Conservation (phyloP, 2,329 filamentous ascomycete genomes). For the Ceratocystis variospora region DNA sequence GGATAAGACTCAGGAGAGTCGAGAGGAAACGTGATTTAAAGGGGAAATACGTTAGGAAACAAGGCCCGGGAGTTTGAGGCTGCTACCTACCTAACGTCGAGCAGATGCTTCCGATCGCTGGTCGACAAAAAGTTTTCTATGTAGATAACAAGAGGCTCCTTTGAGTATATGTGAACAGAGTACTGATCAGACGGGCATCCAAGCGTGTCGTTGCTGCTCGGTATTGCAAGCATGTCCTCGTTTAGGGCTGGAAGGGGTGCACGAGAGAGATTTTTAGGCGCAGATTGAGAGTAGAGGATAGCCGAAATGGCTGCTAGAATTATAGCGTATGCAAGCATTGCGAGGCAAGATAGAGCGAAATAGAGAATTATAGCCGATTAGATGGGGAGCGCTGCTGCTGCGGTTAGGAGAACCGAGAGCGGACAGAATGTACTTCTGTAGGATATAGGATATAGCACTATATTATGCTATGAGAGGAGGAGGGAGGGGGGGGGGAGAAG, state of each 20-base stretch:
- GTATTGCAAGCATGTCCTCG: conserved; percentile 38
- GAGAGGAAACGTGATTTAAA: not conserved
- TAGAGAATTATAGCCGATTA: not conserved
- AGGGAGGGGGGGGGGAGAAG: no score
- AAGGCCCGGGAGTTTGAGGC: not conserved
- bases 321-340: conserved; percentile 22
- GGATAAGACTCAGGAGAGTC: not conserved
- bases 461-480: no score
- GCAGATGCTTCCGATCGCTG: conserved; percentile 31
- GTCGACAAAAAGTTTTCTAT: conserved; percentile 34
- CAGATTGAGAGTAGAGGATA: conserved; percentile 33
- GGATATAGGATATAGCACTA: no score
- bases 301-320: conserved; percentile 31
- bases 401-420: not conserved
- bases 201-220: conserved; percentile 28
- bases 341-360: not conserved
- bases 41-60: not conserved
- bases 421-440: no score
- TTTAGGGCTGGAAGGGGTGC: conserved; percentile 35
- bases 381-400: not conserved
- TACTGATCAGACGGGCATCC: conserved; percentile 32
- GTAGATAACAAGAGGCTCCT: conserved; percentile 35
- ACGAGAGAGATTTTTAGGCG: conserved; percentile 28
- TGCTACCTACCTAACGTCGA: conserved; percentile 30
- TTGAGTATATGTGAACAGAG: conserved; percentile 30